phyloP scores from a whole-genome alignment of 371 early-diverging fungal species.

The Umbelopsis sp. region DNA sequence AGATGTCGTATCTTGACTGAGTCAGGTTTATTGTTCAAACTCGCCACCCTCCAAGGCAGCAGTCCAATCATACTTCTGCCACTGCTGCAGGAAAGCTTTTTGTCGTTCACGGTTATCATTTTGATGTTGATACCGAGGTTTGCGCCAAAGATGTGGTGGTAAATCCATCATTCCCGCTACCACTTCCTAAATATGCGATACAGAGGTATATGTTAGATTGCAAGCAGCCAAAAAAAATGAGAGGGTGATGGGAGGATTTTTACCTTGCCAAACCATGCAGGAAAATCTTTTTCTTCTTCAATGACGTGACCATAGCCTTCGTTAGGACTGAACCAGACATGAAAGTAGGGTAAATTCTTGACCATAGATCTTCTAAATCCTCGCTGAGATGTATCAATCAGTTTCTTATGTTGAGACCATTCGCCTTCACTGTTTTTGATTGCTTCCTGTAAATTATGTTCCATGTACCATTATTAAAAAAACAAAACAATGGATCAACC shows the following conservation, averaged over 20 bases:
- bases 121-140: conserved; percentile 62
- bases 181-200: conserved; percentile 54
- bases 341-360: conserved; percentile 88
- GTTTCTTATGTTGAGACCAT: conserved; percentile 90
- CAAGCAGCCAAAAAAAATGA: conserved; percentile 27
- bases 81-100: conserved; percentile 68
- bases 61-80: conserved; percentile 89
- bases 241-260: conserved; percentile 25
- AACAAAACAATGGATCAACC: no score
- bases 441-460: conserved; percentile 60
- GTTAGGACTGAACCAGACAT: conserved; percentile 93
- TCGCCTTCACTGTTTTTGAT: conserved; percentile 78
- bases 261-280: conserved; percentile 79
- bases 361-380: conserved; percentile 78
- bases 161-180: conserved; percentile 83
- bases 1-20: no score
- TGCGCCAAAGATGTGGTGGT: conserved; percentile 76
- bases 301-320: conserved; percentile 95
- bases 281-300: conserved; percentile 80
- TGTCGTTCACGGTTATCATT: conserved; percentile 62
- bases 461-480: no score
- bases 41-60: conserved; percentile 38
- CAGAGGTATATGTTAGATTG: neutral
- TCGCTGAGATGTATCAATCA: conserved; percentile 80
- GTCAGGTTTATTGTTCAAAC: neutral